Percentiles rank a stretch among this genome's conserved stretches.
phyloP scores from a whole-genome alignment of 345 rosid genomes.

The Murraya koenigii region DNA sequence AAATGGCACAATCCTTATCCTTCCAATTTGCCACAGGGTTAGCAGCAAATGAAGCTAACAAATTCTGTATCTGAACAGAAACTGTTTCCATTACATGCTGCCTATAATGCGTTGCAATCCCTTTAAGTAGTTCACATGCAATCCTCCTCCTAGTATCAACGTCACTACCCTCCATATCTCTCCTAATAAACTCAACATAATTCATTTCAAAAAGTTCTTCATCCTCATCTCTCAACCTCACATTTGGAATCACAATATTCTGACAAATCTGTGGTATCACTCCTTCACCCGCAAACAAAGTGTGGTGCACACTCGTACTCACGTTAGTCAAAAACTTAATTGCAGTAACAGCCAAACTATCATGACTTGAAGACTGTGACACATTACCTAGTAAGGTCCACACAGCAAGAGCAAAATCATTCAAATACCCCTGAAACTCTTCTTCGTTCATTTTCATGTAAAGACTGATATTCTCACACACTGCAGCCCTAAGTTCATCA shows the following conservation, averaged over 20 bases:
- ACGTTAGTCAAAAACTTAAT: slow-evolving; percentile 95
- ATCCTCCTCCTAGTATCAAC: slow-evolving; percentile 97
- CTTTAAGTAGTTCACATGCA: slow-evolving; percentile 94
- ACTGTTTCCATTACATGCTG: slow-evolving; percentile 59
- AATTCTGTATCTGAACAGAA: slow-evolving; percentile 74
- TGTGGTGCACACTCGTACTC: slow-evolving; percentile 91
- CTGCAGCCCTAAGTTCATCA: slow-evolving; percentile 79
- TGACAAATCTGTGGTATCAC: slow-evolving; percentile 81
- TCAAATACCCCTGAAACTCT: slow-evolving; percentile 69
- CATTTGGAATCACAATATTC: slow-evolving; percentile 93
- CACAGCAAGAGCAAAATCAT: slow-evolving; percentile 73
- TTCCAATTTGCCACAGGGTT: slow-evolving; percentile 89
- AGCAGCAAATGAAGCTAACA: slow-evolving; percentile 54
- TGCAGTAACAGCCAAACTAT: slow-evolving; percentile 77
- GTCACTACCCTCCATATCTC: slow-evolving; percentile 99
- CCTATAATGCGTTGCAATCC: slow-evolving; percentile 84
- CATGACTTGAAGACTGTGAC: slow-evolving; percentile 67
- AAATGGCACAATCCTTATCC: slow-evolving; percentile 95
- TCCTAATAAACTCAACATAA: slow-evolving; percentile 88
- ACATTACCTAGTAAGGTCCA: slow-evolving; percentile 88
- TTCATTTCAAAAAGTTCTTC: slow-evolving; percentile 98
- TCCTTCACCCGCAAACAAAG: slow-evolving; percentile 72
- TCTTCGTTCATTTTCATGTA: slow-evolving; percentile 97
- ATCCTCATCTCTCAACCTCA: slow-evolving; percentile 87
- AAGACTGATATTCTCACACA: slow-evolving; percentile 90